Evolutionary conservation across 2,329 filamentous ascomycete species (phyloP).

Genomic region (Aureobasidium pullulans): DNA sequence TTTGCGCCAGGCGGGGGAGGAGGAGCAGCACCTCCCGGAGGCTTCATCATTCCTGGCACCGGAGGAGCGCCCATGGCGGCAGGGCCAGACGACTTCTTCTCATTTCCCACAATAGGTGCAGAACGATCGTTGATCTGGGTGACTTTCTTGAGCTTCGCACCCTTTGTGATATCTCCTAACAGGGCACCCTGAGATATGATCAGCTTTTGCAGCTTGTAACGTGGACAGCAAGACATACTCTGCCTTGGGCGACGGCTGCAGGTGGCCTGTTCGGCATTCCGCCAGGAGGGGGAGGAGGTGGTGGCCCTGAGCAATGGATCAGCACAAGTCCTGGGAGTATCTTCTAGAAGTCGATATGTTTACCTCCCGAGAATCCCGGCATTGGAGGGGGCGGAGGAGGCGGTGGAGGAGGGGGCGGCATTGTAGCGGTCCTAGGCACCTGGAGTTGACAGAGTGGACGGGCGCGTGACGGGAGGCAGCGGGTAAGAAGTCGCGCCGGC

Average conservation of each 20-base stretch:
- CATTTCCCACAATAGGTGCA: slow-evolving; percentile 60
- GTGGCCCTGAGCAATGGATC: slow-evolving; percentile 39
- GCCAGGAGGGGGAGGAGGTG: slow-evolving; percentile 50
- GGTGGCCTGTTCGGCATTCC: slow-evolving; percentile 51
- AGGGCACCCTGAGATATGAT: slow-evolving; percentile 64
- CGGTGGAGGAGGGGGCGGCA: slow-evolving; percentile 60
- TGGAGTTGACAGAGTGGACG: background rate
- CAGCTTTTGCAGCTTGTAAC: background rate
- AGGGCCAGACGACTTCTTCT: slow-evolving; percentile 50
- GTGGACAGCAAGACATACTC: slow-evolving; percentile 47
- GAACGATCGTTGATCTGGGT: slow-evolving; percentile 87
- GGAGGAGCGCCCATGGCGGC: slow-evolving; percentile 71
- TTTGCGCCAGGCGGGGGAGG: slow-evolving; percentile 50
- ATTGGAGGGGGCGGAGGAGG: slow-evolving; percentile 57
- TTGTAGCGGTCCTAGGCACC: background rate
- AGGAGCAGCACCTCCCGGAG: slow-evolving; percentile 61
- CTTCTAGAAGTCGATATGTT: background rate
- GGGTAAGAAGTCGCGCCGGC: background rate
- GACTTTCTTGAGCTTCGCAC: slow-evolving; percentile 68
- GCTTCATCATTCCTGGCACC: slow-evolving; percentile 56
- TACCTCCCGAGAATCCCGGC: slow-evolving; percentile 44
- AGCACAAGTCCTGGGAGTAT: background rate
- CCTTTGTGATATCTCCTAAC: slow-evolving; percentile 80
- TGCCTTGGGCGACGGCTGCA: slow-evolving; percentile 46
- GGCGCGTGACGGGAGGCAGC: background rate